These are phyloP conservation scores for Nicotiana rustica DNA, from an alignment of 305 asterid genomes.

Conservation along the genomic window DNA sequence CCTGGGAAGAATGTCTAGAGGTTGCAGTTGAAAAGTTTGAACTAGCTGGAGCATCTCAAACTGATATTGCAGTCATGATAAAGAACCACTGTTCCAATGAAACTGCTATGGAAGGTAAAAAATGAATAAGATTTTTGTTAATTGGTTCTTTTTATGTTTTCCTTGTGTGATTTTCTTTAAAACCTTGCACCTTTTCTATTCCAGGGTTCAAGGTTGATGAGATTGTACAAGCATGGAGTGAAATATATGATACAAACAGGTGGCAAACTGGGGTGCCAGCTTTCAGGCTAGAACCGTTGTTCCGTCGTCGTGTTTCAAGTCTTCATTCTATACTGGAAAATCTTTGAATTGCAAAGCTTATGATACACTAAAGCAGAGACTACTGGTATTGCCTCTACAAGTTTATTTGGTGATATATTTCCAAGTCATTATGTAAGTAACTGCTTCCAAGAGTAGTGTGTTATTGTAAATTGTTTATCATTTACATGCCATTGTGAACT, in stretches of 20 bases:
- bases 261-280: slow-evolving; percentile 79
- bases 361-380: slow-evolving; percentile 31
- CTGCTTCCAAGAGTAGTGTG: slow-evolving; percentile 8
- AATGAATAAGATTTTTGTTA: not conserved
- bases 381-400: not conserved
- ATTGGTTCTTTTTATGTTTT: not conserved
- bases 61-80: slow-evolving; percentile 89
- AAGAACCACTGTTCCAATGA: slow-evolving; percentile 94
- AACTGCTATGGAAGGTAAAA: slow-evolving; percentile 88
- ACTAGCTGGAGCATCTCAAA: slow-evolving; percentile 80
- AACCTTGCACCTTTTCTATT: slow-evolving; percentile 32
- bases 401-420: not conserved
- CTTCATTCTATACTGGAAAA: slow-evolving; percentile 79
- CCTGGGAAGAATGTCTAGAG: slow-evolving; percentile 94
- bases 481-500: not conserved
- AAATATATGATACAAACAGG: slow-evolving; percentile 86
- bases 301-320: slow-evolving; percentile 76
- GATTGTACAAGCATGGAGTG: slow-evolving; percentile 96
- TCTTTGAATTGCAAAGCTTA: slow-evolving; percentile 47
- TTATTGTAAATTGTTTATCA: not conserved
- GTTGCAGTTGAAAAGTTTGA: slow-evolving; percentile 91
- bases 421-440: slow-evolving; percentile 14
- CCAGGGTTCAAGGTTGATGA: slow-evolving; percentile 92
- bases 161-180: slow-evolving; percentile 19
- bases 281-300: slow-evolving; percentile 76